These are phyloP conservation scores for Cubamyces sp. DNA, from an alignment of 768 basidiomycete genomes.

Conservation along the genomic window DNA sequence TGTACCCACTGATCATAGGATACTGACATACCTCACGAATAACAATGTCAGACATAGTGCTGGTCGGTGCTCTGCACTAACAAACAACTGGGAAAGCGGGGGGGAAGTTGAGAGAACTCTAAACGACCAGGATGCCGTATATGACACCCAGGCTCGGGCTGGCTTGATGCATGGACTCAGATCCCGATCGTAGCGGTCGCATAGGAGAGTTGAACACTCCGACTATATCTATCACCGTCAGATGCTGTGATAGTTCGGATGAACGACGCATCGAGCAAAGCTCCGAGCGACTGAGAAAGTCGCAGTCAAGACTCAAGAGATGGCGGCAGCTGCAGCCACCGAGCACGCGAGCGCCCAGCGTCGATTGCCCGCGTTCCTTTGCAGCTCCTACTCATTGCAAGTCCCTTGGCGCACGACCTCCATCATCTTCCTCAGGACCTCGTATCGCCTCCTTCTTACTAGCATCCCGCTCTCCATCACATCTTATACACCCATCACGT, in stretches of 20 bases:
- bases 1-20: too few relatives aligned
- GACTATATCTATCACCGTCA: neutral
- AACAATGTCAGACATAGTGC: slow-evolving; percentile 37
- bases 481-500: neutral
- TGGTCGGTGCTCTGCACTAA: too few relatives aligned
- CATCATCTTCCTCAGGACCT: neutral
- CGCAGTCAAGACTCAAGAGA: neutral
- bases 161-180: too few relatives aligned
- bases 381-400: slow-evolving; percentile 6
- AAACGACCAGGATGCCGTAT: too few relatives aligned
- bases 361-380: neutral
- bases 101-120: neutral
- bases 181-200: too few relatives aligned
- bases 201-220: too few relatives aligned
- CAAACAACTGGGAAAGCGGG: neutral
- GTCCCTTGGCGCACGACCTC: slow-evolving; percentile 18
- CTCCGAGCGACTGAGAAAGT: slow-evolving; percentile 3
- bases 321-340: neutral
- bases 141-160: too few relatives aligned
- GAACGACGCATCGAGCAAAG: neutral
- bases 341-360: neutral
- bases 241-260: neutral
- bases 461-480: neutral
- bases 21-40: slow-evolving; percentile 43
- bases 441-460: too few relatives aligned